Evolutionary conservation across 495 filamentous ascomycete species (phyloP).

Genomic region (Bacidia gigantensis): DNA sequence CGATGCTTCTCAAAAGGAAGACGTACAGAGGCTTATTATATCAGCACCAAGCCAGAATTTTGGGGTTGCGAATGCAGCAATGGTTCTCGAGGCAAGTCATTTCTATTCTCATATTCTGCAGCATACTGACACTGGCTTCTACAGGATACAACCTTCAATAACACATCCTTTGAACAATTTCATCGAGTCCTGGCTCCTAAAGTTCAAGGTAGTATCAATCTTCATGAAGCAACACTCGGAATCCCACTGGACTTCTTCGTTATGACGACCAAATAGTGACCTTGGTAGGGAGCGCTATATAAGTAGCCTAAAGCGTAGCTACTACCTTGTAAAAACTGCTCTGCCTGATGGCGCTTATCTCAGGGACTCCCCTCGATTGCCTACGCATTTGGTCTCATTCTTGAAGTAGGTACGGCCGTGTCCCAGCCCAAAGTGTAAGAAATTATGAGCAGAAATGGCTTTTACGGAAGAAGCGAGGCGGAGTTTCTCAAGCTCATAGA

Average conservation of each 20-base stretch:
- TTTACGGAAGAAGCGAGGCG: neutral
- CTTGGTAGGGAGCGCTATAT: neutral
- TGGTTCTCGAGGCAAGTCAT: neutral
- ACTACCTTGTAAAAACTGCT: neutral
- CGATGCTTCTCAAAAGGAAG: neutral
- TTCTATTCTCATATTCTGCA: neutral
- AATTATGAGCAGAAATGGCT: neutral
- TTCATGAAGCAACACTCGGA: neutral
- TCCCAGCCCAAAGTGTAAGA: neutral
- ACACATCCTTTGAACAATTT: neutral
- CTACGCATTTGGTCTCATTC: neutral
- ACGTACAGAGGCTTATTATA: neutral
- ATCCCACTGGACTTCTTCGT: neutral
- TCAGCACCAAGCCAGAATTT: neutral
- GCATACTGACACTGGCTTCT: neutral
- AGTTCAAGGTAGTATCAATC: neutral
- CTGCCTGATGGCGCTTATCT: neutral
- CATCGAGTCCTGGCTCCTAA: neutral
- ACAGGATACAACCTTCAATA: neutral
- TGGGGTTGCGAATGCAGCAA: neutral
- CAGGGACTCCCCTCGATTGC: neutral
- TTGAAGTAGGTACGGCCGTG: neutral
- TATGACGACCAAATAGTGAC: neutral
- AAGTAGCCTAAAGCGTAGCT: neutral
- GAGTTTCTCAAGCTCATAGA: neutral